Conservation (phyloP, 2,329 filamentous ascomycete species). For the Aspergillus spinulosporus region DNA sequence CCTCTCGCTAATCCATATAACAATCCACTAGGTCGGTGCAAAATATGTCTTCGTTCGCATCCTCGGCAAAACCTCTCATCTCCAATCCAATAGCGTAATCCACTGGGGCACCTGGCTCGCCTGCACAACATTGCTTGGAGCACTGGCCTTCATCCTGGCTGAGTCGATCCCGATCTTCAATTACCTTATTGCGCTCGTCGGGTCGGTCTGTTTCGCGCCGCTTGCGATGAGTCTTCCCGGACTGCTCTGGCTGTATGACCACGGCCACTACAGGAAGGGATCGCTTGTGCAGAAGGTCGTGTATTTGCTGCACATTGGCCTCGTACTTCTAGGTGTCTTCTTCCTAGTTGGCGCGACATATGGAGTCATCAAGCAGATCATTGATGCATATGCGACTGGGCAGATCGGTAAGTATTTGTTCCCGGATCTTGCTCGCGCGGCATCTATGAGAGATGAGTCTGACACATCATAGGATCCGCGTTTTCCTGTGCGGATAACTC, state of each 20-base stretch:
- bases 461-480: slow-evolving; percentile 7
- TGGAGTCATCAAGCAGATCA: slow-evolving; percentile 20
- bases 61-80: slow-evolving; percentile 50
- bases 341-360: slow-evolving; percentile 49
- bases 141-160: slow-evolving; percentile 53
- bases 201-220: slow-evolving; percentile 54
- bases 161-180: slow-evolving; percentile 58
- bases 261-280: slow-evolving; percentile 42
- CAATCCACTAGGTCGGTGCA: slow-evolving; percentile 34
- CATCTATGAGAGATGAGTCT: neutral
- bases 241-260: slow-evolving; percentile 55
- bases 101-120: slow-evolving; percentile 57
- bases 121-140: slow-evolving; percentile 46
- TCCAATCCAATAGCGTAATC: slow-evolving; percentile 52
- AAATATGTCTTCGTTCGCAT: slow-evolving; percentile 60
- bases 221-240: slow-evolving; percentile 53
- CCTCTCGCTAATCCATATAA: neutral
- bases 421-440: neutral
- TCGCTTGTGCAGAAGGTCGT: slow-evolving; percentile 34
- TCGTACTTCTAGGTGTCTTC: slow-evolving; percentile 51
- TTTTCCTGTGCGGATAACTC: slow-evolving; percentile 22
- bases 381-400: slow-evolving; percentile 18
- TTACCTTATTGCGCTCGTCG: slow-evolving; percentile 52
- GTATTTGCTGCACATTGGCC: slow-evolving; percentile 44
- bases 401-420: slow-evolving; percentile 1